A percentile compares a stretch with the other conserved stretches of the same genome.
Evolutionary conservation across 2,329 filamentous ascomycete species (phyloP).

Genomic region (Dactylonectria estremocensis): DNA sequence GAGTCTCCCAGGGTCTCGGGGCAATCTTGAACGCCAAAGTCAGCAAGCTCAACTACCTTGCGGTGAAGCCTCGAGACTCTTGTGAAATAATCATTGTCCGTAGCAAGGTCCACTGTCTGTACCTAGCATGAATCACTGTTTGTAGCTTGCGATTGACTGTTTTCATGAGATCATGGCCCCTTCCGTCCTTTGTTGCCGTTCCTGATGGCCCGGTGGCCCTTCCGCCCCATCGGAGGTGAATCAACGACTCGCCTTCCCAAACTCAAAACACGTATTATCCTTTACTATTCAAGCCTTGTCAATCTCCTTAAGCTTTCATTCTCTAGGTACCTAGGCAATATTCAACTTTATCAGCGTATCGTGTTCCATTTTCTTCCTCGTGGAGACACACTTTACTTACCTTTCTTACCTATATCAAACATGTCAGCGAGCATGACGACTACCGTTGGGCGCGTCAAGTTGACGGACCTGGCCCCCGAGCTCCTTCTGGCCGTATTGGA

Average conservation of each 20-base stretch:
- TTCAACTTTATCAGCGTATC: not conserved
- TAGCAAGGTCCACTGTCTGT: no score
- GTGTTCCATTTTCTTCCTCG: not conserved
- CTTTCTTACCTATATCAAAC: no score
- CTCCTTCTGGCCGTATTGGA: constrained; percentile 22
- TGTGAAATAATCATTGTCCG: no score
- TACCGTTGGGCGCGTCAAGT: not conserved
- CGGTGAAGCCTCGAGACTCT: not conserved
- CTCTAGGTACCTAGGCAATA: no score
- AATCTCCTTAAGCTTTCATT: not conserved
- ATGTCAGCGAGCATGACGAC: not conserved
- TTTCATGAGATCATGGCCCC: not conserved
- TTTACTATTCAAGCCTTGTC: not conserved
- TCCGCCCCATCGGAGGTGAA: not conserved
- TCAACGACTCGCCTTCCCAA: not conserved
- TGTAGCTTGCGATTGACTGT: not conserved
- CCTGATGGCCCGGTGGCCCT: constrained; percentile 1
- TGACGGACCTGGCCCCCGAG: constrained; percentile 16
- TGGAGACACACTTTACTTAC: constrained; percentile 5
- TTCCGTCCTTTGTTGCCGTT: not conserved
- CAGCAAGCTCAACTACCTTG: constrained; percentile 14
- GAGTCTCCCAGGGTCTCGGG: not conserved
- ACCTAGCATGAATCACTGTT: no score
- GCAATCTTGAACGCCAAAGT: constrained; percentile 15
- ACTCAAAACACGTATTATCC: not conserved